Base-by-base conservation (phyloP, 2,329 filamentous ascomycete genomes). In the Xylariaceae sp. region DNA sequence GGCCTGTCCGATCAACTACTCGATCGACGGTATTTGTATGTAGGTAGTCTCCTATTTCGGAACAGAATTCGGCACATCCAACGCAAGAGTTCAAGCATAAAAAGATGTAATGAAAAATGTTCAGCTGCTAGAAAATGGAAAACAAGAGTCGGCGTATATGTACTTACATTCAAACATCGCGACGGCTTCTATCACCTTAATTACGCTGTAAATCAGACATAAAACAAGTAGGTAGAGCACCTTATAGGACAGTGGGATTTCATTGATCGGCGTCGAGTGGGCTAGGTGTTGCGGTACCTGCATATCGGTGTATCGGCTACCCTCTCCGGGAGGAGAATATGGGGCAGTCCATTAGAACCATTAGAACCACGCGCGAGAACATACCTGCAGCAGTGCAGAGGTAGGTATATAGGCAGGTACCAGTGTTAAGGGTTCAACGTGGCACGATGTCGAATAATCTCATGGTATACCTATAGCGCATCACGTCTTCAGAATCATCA, bases 271-370 rank as follows among this genome's bases (percentile, higher is more conserved):
- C 56, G 59, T 49, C 34, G 34, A 53, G 59, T 58, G 58, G 58
- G 23, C 59, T 62, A 48, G 54, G 59, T 63, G 62, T 64, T 65
- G 62, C 65, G 63, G 67, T 71, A 71, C 67, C 69, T 71, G 69
- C 69, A 71, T 70, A 64, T 65, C 69, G 67, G 69, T 66, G 69
- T 66, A 64, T 70, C 69, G 67, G 67, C 64, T 69, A 56, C 56
- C 62, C 44, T 61, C 67, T 70, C 67, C 67, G 67, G 56, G 62
- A 62, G 46, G 28, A 50, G 28, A 49, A 24, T 28, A 54, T 29
- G 24, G 31, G 40, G 16, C 12, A 40, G 11, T 44, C 21, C 40
- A 44, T 14, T 7, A n/a, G 21, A 28, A 12, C 12, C 7, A 26
- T 12, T 39, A 14, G 40, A 45, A 48, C 28, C 26, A n/a, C 21